A percentile compares a stretch with the other conserved stretches of the same genome.
Conservation (phyloP, 257 asterid species). For the Lycium barbarum region DNA sequence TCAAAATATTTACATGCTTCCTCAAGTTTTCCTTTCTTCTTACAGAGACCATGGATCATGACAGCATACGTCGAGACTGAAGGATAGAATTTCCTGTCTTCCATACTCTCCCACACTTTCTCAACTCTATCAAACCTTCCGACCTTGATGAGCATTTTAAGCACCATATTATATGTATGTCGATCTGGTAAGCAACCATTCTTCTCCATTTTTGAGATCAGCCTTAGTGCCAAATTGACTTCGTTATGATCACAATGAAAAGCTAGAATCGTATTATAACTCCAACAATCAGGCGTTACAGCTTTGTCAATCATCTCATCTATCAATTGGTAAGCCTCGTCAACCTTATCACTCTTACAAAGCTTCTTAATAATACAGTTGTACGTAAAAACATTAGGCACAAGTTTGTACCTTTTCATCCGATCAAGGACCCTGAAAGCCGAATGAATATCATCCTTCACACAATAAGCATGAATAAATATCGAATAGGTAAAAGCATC, state of each 20-base stretch:
- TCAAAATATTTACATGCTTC: conserved; percentile 76
- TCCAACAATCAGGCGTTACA: conserved; percentile 67
- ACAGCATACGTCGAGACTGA: conserved; percentile 77
- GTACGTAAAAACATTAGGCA: conserved; percentile 74
- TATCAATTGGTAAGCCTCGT: conserved; percentile 72
- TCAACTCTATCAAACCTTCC: conserved; percentile 81
- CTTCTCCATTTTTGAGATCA: conserved; percentile 67
- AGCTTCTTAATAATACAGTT: conserved; percentile 70
- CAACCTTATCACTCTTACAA: conserved; percentile 61
- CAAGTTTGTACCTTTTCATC: conserved; percentile 67
- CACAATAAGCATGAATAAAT: conserved; percentile 68
- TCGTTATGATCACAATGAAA: conserved; percentile 75
- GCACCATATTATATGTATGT: conserved; percentile 83
- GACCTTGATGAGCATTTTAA: conserved; percentile 77
- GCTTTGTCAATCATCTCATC: conserved; percentile 67
- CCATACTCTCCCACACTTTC: conserved; percentile 75
- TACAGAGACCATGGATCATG: conserved; percentile 85
- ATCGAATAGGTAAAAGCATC: conserved; percentile 79
- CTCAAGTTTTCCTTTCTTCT: conserved; percentile 69
- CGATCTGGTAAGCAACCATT: conserved; percentile 52
- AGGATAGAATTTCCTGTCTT: conserved; percentile 68
- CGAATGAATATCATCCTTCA: conserved; percentile 60
- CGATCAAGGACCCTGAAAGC: conserved; percentile 71
- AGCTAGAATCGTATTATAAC: conserved; percentile 67
- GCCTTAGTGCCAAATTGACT: conserved; percentile 66